These are phyloP conservation scores for Akanthomyces lecanii DNA, from an alignment of 2,329 filamentous ascomycete species.

Conservation along the genomic window DNA sequence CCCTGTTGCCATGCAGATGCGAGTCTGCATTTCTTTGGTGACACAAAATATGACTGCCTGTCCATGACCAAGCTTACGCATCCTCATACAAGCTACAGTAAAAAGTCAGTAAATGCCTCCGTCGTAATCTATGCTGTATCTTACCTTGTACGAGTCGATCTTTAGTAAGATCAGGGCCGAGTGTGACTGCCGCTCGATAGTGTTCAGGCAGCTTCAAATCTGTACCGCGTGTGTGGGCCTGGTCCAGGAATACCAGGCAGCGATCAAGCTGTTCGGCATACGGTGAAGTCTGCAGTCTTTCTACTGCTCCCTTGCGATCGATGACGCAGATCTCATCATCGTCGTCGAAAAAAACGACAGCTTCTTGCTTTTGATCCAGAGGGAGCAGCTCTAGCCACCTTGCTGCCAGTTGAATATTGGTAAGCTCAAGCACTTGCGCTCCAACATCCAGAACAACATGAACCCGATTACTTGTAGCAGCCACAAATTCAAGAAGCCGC, in stretches of 20 bases:
- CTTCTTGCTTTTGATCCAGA: conserved; percentile 17
- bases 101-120: conserved; percentile 2
- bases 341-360: conserved; percentile 54
- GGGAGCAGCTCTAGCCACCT: conserved; percentile 43
- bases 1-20: conserved; percentile 37
- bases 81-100: conserved; percentile 60
- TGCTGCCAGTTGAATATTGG: conserved; percentile 50
- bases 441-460: conserved; percentile 68
- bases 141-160: conserved; percentile 65
- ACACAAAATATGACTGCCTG: conserved; percentile 62
- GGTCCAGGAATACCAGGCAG: conserved; percentile 66
- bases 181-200: conserved; percentile 62
- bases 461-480: conserved; percentile 26
- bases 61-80: conserved; percentile 62
- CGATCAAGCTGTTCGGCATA: conserved; percentile 51
- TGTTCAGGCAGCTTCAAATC: conserved; percentile 57
- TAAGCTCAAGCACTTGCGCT: conserved; percentile 62
- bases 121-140: conserved; percentile 16
- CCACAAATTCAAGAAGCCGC: conserved; percentile 36
- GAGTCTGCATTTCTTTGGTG: conserved; percentile 53
- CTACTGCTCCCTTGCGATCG: conserved; percentile 41
- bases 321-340: conserved; percentile 52
- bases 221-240: conserved; percentile 66
- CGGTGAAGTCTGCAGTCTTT: conserved; percentile 54
- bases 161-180: conserved; percentile 63